Base-by-base conservation (phyloP, 2,329 filamentous ascomycete genomes). In the Chalara sp. region DNA sequence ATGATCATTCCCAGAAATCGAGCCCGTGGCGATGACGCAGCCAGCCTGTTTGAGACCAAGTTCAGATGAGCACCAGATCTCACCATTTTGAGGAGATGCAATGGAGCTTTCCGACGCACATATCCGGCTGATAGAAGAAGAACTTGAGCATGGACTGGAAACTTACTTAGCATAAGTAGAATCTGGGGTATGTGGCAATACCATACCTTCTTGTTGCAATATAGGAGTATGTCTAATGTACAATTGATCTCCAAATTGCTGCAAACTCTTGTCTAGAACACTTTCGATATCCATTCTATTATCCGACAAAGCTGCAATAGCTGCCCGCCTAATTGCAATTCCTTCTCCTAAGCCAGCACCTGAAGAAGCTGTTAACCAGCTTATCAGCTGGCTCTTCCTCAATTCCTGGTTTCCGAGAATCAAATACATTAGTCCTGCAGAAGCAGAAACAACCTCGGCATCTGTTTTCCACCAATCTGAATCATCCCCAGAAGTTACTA, bases 1-100 rank as follows among this genome's bases (percentile, higher is more conserved):
- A 96, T 83, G 2, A 87, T 75, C 82, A 99, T 95, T 0, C 93
- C 93, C 1, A 99, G 75, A 58, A 95, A 88, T 13, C 90, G 81
- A 12, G 87, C 84, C 57, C 84, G 79, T 6, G 74, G 73, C 40
- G 93, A 90, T 4, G 89, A 84, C 12, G 89, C 80, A 10, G 83
- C 81, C 6, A 99, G 79, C 29, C 91, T 81, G 64, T 95, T 96
- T 1, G 93, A 96, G 33, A 96, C 83, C 6, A 84, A 79, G 55
- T 80, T 84, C 46, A 96, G 74, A 62, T 95, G 95, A 1, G 76
- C 64, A 13, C 84, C 79, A 1, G 89, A 89, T 48, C 86, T 83
- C 48, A 88, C 77, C 32, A 90, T 72, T 53, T 86, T 76, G 3
- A 78, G 76, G 1, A 96, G 67, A 54, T 84, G 83, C 58, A 85